Percentiles rank a stretch among this genome's conserved stretches.
Conservation (phyloP, 83 land plant genomes). For the Isoetes engelmannii region DNA sequence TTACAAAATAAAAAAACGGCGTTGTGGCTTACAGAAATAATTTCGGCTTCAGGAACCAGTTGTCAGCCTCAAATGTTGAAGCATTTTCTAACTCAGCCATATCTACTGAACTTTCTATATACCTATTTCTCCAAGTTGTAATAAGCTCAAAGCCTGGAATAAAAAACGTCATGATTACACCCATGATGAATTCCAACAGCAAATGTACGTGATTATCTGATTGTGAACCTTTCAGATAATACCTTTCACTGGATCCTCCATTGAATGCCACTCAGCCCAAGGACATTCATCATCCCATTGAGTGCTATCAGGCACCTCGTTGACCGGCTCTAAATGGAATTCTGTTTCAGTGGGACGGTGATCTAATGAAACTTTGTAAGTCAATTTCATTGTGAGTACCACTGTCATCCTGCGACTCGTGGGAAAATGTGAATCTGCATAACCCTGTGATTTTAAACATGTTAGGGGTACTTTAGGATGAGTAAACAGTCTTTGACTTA, state of each 20-base stretch:
- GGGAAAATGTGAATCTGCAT: too few species aligned
- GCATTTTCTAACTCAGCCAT: conserved; percentile 87
- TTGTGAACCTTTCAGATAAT: conserved; percentile 1
- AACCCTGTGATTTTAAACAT: too few species aligned
- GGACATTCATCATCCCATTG: conserved; percentile 97
- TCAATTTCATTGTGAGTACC: conserved; percentile 71
- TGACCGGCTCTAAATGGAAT: neutral
- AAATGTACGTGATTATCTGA: neutral
- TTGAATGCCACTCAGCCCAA: conserved; percentile 99
- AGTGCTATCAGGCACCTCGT: conserved; percentile 20
- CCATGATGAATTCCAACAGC: neutral
- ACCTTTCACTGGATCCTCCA: conserved; percentile 92
- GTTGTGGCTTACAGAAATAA: neutral
- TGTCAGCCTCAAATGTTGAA: conserved; percentile 75
- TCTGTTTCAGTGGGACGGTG: too few species aligned
- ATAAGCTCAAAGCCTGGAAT: conserved; percentile 73
- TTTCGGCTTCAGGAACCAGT: conserved; percentile 62
- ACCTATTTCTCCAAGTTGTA: conserved; percentile 51
- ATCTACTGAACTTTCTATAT: conserved; percentile 61
- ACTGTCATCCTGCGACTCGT: conserved; percentile 26
- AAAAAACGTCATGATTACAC: neutral
- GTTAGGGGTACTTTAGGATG: too few species aligned
- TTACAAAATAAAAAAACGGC: too few species aligned
- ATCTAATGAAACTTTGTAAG: conserved; percentile 15
- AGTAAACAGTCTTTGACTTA: too few species aligned